Conservation (phyloP, 2,329 filamentous ascomycete species). For the Thermoascus crustaceus region DNA sequence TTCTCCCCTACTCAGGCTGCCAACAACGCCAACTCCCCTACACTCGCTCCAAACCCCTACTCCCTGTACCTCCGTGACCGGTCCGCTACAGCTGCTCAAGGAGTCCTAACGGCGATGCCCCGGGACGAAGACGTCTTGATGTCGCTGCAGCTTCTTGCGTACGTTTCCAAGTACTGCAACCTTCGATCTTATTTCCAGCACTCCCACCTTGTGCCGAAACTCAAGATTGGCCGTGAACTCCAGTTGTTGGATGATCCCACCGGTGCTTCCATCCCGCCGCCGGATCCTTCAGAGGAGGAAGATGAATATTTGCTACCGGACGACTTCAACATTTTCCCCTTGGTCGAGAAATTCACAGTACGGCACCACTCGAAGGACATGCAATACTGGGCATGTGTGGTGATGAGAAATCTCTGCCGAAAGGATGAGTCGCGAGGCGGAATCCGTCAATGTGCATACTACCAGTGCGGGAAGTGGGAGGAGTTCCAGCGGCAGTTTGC, state of each 20-base stretch:
- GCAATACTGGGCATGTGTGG: conserved; percentile 99
- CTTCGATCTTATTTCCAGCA: conserved; percentile 90
- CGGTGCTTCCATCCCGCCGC: conserved; percentile 24
- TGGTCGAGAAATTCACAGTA: conserved; percentile 97
- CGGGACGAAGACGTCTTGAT: conserved; percentile 96
- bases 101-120: conserved; percentile 82
- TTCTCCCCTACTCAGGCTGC: conserved; percentile 59
- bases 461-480: conserved; percentile 97
- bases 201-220: conserved; percentile 83
- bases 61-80: conserved; percentile 74
- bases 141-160: conserved; percentile 92
- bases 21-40: conserved; percentile 63
- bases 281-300: conserved; percentile 49
- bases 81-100: conserved; percentile 57
- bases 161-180: conserved; percentile 98
- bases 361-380: conserved; percentile 92
- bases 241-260: conserved; percentile 67
- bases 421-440: conserved; percentile 93
- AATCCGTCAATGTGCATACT: conserved; percentile 95
- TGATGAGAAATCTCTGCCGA: conserved; percentile 96
- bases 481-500: conserved; percentile 94
- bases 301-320: conserved; percentile 88
- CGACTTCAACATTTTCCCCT: conserved; percentile 95
- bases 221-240: conserved; percentile 83
- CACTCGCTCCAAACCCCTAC: conserved; percentile 61